Conservation (phyloP, 805 yeast genomes). For the Myxozyma sirexii region DNA sequence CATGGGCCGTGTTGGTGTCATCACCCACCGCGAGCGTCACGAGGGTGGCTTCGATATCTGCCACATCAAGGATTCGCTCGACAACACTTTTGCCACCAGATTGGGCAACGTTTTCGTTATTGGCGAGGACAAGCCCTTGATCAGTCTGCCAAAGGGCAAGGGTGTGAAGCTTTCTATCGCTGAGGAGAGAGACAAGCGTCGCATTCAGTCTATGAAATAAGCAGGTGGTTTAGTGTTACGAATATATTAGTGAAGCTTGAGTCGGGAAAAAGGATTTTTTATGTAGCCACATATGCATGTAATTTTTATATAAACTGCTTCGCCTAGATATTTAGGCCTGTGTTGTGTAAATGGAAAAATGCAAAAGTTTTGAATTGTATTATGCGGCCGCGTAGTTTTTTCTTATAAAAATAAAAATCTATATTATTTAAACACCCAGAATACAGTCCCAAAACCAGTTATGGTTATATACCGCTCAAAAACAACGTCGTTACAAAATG, state of each 20-base stretch:
- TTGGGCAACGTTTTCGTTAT: constrained; percentile 88
- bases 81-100: constrained; percentile 95
- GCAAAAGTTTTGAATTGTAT: not conserved
- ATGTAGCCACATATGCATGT: constrained; percentile 6
- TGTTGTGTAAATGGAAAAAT: constrained; percentile 12
- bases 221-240: not conserved
- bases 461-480: too few relatives aligned
- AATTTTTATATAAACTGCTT: not conserved
- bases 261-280: not conserved
- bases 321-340: not conserved
- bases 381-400: not conserved
- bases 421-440: too few relatives aligned
- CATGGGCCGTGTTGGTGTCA: constrained; percentile 97
- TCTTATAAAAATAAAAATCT: not conserved
- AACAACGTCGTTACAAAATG: too few relatives aligned
- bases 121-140: constrained; percentile 94
- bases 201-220: constrained; percentile 52
- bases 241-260: not conserved
- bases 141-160: constrained; percentile 98
- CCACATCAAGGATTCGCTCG: constrained; percentile 93
- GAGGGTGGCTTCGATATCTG: constrained; percentile 98
- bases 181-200: constrained; percentile 98
- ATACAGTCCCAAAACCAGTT: too few relatives aligned
- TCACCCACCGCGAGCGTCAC: constrained; percentile 95
- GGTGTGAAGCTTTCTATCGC: constrained; percentile 95